These are phyloP conservation scores for Mallotus nudiflorus DNA, from an alignment of 345 rosid genomes.

Conservation along the genomic window DNA sequence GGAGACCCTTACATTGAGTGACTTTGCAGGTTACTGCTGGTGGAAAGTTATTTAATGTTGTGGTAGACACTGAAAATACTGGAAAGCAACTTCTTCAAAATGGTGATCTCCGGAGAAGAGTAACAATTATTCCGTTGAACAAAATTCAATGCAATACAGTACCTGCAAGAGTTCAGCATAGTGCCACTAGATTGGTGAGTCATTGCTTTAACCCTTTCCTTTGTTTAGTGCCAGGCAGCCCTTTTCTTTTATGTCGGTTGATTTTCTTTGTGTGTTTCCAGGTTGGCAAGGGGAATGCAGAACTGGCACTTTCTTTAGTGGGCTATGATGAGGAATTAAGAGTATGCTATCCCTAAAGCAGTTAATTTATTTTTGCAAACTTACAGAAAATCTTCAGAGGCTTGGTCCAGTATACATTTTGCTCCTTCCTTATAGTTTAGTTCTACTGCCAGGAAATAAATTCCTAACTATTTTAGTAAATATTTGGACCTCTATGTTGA, in stretches of 20 bases:
- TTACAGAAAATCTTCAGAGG: not conserved
- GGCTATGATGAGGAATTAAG: conserved; percentile 72
- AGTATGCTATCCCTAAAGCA: conserved; percentile 39
- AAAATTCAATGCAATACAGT: conserved; percentile 68
- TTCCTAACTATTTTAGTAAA: not conserved
- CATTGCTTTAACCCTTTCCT: conserved; percentile 13
- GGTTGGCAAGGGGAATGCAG: conserved; percentile 94
- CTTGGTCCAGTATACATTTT: not conserved
- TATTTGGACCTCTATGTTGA: not conserved
- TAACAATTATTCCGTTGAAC: conserved; percentile 88
- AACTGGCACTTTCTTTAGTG: conserved; percentile 89
- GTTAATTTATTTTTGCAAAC: not conserved
- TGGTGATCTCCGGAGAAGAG: conserved; percentile 88
- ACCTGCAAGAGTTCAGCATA: conserved; percentile 66
- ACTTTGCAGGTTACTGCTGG: conserved; percentile 83
- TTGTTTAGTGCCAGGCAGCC: not conserved
- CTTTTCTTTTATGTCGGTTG: not conserved
- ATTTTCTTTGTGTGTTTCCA: conserved; percentile 32
- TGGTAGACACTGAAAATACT: conserved; percentile 88
- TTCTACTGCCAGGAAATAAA: not conserved
- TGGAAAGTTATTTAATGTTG: conserved; percentile 83
- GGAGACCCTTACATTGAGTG: conserved; percentile 22
- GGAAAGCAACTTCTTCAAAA: conserved; percentile 94
- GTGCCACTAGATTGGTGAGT: conserved; percentile 76
- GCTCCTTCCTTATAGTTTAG: not conserved